Evolutionary conservation across 495 filamentous ascomycete genomes (phyloP).

Genomic region (Tetracladium setigerum): DNA sequence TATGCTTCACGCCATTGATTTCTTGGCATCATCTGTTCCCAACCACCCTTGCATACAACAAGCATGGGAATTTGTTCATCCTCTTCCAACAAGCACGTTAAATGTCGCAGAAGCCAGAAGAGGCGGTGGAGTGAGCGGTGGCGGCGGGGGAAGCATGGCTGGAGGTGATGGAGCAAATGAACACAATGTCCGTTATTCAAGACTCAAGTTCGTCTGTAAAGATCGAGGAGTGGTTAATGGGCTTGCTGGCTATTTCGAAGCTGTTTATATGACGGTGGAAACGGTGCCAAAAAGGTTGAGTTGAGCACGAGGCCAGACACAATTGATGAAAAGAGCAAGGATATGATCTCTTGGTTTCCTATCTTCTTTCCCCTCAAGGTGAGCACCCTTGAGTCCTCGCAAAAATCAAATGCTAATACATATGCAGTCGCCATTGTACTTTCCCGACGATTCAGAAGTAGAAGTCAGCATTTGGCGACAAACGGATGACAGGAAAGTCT

Average conservation of each 20-base stretch:
- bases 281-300: slow-evolving; percentile 52
- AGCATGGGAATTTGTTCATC: slow-evolving; percentile 65
- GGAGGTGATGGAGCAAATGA: slow-evolving; percentile 63
- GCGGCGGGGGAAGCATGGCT: slow-evolving; percentile 52
- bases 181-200: slow-evolving; percentile 76
- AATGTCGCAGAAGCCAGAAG: slow-evolving; percentile 48
- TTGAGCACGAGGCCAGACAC: slow-evolving; percentile 88
- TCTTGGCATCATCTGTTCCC: slow-evolving; percentile 53
- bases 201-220: slow-evolving; percentile 61
- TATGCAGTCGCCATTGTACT: slow-evolving; percentile 71
- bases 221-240: slow-evolving; percentile 83
- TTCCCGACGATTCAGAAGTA: slow-evolving; percentile 76
- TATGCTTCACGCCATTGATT: slow-evolving; percentile 83
- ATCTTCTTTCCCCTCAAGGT: slow-evolving; percentile 98
- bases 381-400: slow-evolving; percentile 16
- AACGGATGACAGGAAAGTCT: slow-evolving; percentile 91
- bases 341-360: slow-evolving; percentile 99
- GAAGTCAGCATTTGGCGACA: slow-evolving; percentile 90
- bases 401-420: background rate
- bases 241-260: slow-evolving; percentile 92
- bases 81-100: slow-evolving; percentile 36
- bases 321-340: slow-evolving; percentile 84
- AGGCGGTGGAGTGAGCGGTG: slow-evolving; percentile 38
- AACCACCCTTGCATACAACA: slow-evolving; percentile 51
- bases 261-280: slow-evolving; percentile 63